Percentiles rank a stretch among this genome's conserved stretches.
Evolutionary conservation across 129 eudicot species (phyloP).

Genomic region (Helichrysum umbraculigerum): DNA sequence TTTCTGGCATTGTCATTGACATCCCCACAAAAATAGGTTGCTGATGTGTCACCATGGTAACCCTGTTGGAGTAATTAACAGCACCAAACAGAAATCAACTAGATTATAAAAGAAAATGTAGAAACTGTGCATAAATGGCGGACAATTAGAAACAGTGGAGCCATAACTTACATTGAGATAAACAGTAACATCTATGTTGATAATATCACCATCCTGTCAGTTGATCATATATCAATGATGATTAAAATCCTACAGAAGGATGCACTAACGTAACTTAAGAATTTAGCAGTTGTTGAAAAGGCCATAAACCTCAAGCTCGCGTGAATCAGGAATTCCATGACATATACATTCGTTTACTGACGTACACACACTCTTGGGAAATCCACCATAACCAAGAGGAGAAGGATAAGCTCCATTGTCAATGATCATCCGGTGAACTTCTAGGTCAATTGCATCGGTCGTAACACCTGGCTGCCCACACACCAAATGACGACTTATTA

Average conservation of each 20-base stretch:
- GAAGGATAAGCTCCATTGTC: constrained; percentile 97
- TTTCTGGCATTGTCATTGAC: constrained; percentile 74
- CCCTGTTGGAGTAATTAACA: constrained; percentile 51
- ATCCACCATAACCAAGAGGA: constrained; percentile 95
- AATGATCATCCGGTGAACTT: constrained; percentile 85
- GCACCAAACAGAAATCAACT: background rate
- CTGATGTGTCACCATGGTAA: constrained; percentile 97
- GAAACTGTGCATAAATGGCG: background rate
- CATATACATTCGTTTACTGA: constrained; percentile 96
- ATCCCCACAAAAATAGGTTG: constrained; percentile 84
- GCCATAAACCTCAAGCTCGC: constrained; percentile 75
- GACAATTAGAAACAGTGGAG: background rate
- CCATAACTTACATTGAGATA: constrained; percentile 76
- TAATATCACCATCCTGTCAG: constrained; percentile 90
- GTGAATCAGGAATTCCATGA: constrained; percentile 98
- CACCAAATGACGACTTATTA: background rate
- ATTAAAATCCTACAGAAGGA: background rate
- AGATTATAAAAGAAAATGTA: background rate
- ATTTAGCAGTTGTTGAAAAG: background rate
- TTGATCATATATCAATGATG: constrained; percentile 7
- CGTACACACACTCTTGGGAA: constrained; percentile 97
- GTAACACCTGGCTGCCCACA: constrained; percentile 90
- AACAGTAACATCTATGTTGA: constrained; percentile 91
- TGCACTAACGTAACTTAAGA: background rate
- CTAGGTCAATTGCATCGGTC: constrained; percentile 89